phyloP scores from a whole-genome alignment of 495 filamentous ascomycete genomes.

The Hypoxylon crocopeplum region DNA sequence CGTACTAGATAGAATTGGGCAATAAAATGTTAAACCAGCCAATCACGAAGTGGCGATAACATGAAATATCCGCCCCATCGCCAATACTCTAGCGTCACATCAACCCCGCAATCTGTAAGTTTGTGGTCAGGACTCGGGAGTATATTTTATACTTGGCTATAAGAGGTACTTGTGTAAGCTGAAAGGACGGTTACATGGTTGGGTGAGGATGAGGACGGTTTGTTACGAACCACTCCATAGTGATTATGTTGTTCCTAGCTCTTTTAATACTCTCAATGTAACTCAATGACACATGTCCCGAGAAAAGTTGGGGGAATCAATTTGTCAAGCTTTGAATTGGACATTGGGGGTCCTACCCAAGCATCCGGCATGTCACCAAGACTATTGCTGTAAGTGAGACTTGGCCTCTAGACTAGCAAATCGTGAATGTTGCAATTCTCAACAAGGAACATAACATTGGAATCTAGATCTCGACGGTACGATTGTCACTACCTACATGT shows the following conservation, averaged over 20 bases:
- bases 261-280: constrained; percentile 20
- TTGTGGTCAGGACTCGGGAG: constrained; percentile 17
- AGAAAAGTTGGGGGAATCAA: constrained; percentile 17
- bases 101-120: constrained; percentile 36
- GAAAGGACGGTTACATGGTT: constrained; percentile 24
- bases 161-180: constrained; percentile 21
- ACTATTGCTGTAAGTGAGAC: no score
- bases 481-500: no score
- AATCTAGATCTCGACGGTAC: no score
- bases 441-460: no score
- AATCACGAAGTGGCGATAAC: constrained; percentile 32
- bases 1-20: constrained; percentile 36
- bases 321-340: constrained; percentile 27
- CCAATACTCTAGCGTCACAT: constrained; percentile 22
- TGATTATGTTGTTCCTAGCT: constrained; percentile 3
- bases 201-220: no score
- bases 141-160: no score
- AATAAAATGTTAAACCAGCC: constrained; percentile 23
- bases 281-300: constrained; percentile 17
- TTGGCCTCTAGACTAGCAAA: no score
- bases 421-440: no score
- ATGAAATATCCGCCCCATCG: constrained; percentile 9
- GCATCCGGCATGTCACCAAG: background rate
- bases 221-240: constrained; percentile 8
- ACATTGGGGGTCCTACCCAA: constrained; percentile 11